phyloP scores from a whole-genome alignment of 345 rosid species.

The Brassica carinata region DNA sequence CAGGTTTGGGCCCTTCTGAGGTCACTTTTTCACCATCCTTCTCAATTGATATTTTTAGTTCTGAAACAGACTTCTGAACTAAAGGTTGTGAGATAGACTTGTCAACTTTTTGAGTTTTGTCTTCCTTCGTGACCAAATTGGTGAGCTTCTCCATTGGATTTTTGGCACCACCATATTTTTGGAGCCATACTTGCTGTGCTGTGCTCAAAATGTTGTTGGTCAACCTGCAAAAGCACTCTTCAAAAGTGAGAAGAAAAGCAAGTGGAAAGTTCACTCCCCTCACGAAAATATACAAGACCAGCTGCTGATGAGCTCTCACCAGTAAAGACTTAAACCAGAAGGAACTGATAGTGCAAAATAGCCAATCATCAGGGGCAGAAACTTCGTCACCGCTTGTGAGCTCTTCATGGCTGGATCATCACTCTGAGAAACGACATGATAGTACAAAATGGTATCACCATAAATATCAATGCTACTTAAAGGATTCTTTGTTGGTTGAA shows the following conservation, averaged over 20 bases:
- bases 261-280: not conserved
- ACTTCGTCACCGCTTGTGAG: constrained; percentile 79
- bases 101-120: too few relatives aligned
- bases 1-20: too few relatives aligned
- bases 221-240: constrained; percentile 54
- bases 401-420: constrained; percentile 86
- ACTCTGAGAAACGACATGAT: constrained; percentile 48
- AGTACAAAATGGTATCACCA: not conserved
- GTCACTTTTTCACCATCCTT: too few relatives aligned
- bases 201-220: too few relatives aligned
- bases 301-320: constrained; percentile 54
- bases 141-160: too few relatives aligned
- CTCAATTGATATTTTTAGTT: too few relatives aligned
- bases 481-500: too few relatives aligned
- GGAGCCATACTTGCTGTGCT: too few relatives aligned
- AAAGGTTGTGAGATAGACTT: too few relatives aligned
- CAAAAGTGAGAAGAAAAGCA: constrained; percentile 18
- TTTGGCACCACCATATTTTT: too few relatives aligned
- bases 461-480: not conserved
- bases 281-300: constrained; percentile 12
- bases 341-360: constrained; percentile 98
- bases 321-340: constrained; percentile 95
- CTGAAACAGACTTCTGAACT: too few relatives aligned
- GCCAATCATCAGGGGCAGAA: constrained; percentile 90
- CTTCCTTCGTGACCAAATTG: too few relatives aligned